Evolutionary conservation across 192 early-diverging fungal genomes (phyloP), one percentile per base, ranked within the genome.

Genomic region (Funneliformis mosseae): DNA sequence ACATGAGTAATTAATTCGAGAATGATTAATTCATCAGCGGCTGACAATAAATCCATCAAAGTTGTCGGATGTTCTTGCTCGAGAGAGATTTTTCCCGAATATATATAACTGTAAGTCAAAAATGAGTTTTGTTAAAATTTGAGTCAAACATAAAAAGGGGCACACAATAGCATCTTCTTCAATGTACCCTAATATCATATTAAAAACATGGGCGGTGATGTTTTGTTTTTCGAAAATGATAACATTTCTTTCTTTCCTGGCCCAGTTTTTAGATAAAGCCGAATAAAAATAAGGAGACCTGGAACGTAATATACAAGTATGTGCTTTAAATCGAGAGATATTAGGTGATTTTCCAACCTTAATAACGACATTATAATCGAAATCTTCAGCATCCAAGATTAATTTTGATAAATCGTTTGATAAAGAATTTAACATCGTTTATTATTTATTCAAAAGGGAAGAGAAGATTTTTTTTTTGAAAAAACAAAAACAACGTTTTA

Each of bases 251-350:
- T 61, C 74, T 18, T 33, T 76, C 33, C 21, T 61, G 0, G 25
- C 50, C 33, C 55, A 39, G 8, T 76, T 33, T 33, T 27, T 76
- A 41, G 74, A 41, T 23, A 76, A 41, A 61, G 48, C 60, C 11
- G 74, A 61, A 61, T 62, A 8, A 61, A 76, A 76, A 25, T 76
- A 76, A 11, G 55, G 27, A 8, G 74, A 76, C 33, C 74, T 76
- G 1, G 74, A 28, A 23, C 48, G 48, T 21, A 76, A 25, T 28
- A 76, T 33, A 60, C 60, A 61, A 14, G 55, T 39, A 38, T 76
- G 74, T 39, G 74, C 74, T 59, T 59, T 59, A 74, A 74, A 74
- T 18, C 25, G 25, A 21, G 18, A 1, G 39, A 72, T 45, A 18
- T 72, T 46, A 21, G 70, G 70, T 45, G 70, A 23, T 0, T 50